Percentiles rank a stretch among this genome's conserved stretches.
These are phyloP conservation scores for Kregervanrija fluxuum DNA, from an alignment of 805 yeast species.

Conservation along the genomic window DNA sequence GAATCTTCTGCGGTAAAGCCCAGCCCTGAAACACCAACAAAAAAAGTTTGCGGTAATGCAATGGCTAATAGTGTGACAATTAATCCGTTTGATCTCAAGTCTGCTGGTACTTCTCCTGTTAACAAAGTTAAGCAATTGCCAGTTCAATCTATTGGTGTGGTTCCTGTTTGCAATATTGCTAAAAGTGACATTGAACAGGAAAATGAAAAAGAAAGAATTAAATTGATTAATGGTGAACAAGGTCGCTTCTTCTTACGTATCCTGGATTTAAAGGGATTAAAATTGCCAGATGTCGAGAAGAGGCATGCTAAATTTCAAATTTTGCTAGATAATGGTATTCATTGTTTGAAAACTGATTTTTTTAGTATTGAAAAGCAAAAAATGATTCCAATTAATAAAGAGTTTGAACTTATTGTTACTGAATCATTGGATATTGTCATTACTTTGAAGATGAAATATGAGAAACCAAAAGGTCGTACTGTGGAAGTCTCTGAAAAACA, in stretches of 20 bases:
- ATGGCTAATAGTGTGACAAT: not conserved
- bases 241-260: constrained; percentile 52
- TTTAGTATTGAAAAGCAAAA: constrained; percentile 26
- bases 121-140: too few species aligned
- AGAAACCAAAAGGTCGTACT: constrained; percentile 40
- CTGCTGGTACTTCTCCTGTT: too few species aligned
- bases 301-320: constrained; percentile 44
- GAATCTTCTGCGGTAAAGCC: constrained; percentile 3
- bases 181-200: too few species aligned
- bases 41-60: not conserved
- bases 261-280: constrained; percentile 37
- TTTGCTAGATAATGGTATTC: constrained; percentile 74
- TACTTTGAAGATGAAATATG: constrained; percentile 63
- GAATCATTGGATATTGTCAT: constrained; percentile 56
- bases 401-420: constrained; percentile 68
- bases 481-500: constrained; percentile 55
- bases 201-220: not conserved
- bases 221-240: constrained; percentile 24
- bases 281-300: constrained; percentile 38
- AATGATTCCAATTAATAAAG: constrained; percentile 48
- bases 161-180: too few species aligned
- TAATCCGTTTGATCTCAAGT: not conserved
- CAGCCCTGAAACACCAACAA: not conserved
- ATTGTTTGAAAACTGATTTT: constrained; percentile 55
- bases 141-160: too few species aligned